Conservation (phyloP, 495 filamentous ascomycete species). For the Lichina pygmaea region DNA sequence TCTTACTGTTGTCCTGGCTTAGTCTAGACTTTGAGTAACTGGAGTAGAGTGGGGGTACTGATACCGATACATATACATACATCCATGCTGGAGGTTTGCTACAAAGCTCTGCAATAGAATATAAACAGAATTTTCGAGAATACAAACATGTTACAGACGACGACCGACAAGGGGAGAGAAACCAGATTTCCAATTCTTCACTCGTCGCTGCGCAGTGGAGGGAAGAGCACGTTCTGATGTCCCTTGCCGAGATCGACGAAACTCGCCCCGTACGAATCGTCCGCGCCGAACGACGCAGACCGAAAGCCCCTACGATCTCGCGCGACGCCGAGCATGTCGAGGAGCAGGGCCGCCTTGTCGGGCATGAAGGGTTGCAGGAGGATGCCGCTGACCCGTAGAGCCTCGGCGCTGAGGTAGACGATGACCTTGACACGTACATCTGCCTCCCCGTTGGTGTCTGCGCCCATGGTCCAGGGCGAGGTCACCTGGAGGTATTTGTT, state of each 20-base stretch:
- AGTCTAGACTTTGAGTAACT: no score
- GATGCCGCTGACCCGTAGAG: constrained; percentile 57
- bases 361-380: constrained; percentile 83
- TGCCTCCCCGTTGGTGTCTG: constrained; percentile 1
- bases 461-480: constrained; percentile 24
- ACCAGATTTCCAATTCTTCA: neutral
- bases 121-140: no score
- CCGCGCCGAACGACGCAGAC: constrained; percentile 26
- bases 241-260: constrained; percentile 16
- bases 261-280: constrained; percentile 37
- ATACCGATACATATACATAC: no score
- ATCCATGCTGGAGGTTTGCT: no score
- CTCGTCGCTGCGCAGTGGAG: constrained; percentile 21
- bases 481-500: constrained; percentile 37
- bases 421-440: constrained; percentile 17
- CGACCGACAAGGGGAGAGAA: no score
- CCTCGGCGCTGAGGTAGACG: constrained; percentile 48
- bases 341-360: constrained; percentile 38
- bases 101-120: no score
- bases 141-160: no score
- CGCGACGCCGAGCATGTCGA: constrained; percentile 56
- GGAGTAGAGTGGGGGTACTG: no score
- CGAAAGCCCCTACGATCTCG: constrained; percentile 26
- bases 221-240: constrained; percentile 25
- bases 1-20: no score